Evolutionary conservation across 768 basidiomycete genomes (phyloP).

Genomic region (Boletus pseudopeckii): DNA sequence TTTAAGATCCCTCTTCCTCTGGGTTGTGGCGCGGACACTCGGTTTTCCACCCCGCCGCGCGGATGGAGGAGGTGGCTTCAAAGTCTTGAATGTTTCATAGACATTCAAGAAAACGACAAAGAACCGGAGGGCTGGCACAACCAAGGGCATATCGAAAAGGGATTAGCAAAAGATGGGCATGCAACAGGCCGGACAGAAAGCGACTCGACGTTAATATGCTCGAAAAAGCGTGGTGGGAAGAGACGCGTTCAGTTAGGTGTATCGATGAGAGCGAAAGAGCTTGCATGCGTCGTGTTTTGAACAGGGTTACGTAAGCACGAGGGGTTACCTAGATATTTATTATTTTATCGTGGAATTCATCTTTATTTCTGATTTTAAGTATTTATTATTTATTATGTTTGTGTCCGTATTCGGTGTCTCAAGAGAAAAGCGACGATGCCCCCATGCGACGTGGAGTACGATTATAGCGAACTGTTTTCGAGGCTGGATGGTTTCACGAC

Average conservation of each 20-base stretch:
- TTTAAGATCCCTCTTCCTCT: constrained; percentile 83
- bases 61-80: constrained; percentile 61
- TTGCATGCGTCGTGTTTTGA: constrained; percentile 10
- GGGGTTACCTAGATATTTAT: not conserved
- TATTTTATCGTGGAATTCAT: too few species aligned
- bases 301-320: constrained; percentile 22
- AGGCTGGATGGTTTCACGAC: too few species aligned
- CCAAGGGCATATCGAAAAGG: constrained; percentile 54
- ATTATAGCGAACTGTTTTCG: too few species aligned
- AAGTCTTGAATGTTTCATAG: constrained; percentile 80
- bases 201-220: not conserved
- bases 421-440: too few species aligned
- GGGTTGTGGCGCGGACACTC: constrained; percentile 62
- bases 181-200: constrained; percentile 1
- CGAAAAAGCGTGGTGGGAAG: not conserved
- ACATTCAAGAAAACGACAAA: constrained; percentile 74
- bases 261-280: constrained; percentile 16
- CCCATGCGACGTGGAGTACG: too few species aligned
- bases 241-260: constrained; percentile 8
- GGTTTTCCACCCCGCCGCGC: constrained; percentile 51
- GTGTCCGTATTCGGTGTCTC: too few species aligned
- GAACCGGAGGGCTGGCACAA: constrained; percentile 63
- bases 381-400: too few species aligned
- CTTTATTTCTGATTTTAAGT: too few species aligned
- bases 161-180: constrained; percentile 10